Evolutionary conservation across 2,329 filamentous ascomycete species (phyloP).

Genomic region (Botrytis hyacinthi): DNA sequence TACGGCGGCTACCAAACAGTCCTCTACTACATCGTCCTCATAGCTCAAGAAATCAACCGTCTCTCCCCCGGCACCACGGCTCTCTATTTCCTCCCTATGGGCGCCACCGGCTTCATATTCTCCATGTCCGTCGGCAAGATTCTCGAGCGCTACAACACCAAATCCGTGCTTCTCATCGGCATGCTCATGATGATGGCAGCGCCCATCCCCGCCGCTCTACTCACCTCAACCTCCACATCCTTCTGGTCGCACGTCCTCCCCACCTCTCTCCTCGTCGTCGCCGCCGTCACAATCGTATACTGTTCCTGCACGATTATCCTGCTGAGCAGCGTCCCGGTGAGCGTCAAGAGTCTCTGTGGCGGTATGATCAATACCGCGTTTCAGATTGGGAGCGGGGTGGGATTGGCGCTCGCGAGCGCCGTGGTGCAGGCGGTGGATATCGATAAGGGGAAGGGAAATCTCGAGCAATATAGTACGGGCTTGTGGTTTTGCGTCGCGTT

Average conservation of each 20-base stretch:
- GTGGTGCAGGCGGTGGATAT: constrained; percentile 43
- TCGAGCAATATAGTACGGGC: constrained; percentile 43
- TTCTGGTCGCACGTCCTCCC: constrained; percentile 15
- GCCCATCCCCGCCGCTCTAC: constrained; percentile 7
- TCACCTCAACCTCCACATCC: neutral
- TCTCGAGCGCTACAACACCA: constrained; percentile 41
- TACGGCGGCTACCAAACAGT: constrained; percentile 46
- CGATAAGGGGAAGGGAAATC: constrained; percentile 38
- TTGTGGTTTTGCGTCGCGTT: constrained; percentile 45
- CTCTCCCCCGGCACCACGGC: constrained; percentile 43
- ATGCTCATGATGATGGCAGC: constrained; percentile 20
- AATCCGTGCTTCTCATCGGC: constrained; percentile 11
- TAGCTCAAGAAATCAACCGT: constrained; percentile 43
- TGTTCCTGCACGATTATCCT: constrained; percentile 45
- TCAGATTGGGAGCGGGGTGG: constrained; percentile 44
- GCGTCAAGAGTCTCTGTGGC: constrained; percentile 44
- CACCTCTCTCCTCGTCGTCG: constrained; percentile 38
- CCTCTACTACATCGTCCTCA: constrained; percentile 45
- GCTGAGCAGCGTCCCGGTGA: constrained; percentile 42
- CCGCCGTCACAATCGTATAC: constrained; percentile 44
- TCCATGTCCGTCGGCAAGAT: constrained; percentile 40
- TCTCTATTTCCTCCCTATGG: constrained; percentile 45
- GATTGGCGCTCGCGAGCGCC: constrained; percentile 43
- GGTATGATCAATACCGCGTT: constrained; percentile 46
- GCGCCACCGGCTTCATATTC: constrained; percentile 41